Evolutionary conservation across 495 filamentous ascomycete species (phyloP), one percentile per base, ranked within the genome.

Genomic region (Talaromyces nanjingensis): DNA sequence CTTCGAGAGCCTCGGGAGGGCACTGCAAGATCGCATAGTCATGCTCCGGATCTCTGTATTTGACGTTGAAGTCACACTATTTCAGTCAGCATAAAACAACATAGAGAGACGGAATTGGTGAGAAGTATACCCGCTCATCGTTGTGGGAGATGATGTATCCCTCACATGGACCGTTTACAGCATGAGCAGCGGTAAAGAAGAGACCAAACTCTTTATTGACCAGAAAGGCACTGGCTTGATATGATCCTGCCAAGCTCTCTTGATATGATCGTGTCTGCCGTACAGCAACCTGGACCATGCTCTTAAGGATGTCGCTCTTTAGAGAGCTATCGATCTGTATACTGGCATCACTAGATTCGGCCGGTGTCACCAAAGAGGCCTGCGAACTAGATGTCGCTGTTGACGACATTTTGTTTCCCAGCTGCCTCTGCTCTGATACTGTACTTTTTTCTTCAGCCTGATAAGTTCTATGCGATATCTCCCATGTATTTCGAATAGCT

Each of bases 91-190:
- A 59, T 27, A 59, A 9, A 20, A 39, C 22, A 59, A 12, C 7
- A 20, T 20, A 11, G 11, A 27, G 12, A 4, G 20, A 16, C 20
- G 4, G 27, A 14, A 60, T 4, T 2, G 24, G 9, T 14, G 58
- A 42, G 24, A 16, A 7, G 29, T 14, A 20, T 60, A 60, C 59
- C 14, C 59, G 33, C 25, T 60, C 59, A 29, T 60, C 59, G 39
- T 60, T 60, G 45, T 60, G 37, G 6, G 59, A 60, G 33, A 60
- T 60, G 34, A 60, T 60, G 31, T 60, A 60, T 42, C 59, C 59
- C 39, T 60, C 59, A 29, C 59, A 60, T 34, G 59, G 59, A 12
- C 59, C 59, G 6, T 60, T 29, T 29, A 60, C 59, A 16, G 59
- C 59, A 60, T 60, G 59, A 27, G 34, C 59, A 33, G 59, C 59